Base-by-base conservation (phyloP, 1,139 yeast species). In the Suhomyces bokatorum region DNA sequence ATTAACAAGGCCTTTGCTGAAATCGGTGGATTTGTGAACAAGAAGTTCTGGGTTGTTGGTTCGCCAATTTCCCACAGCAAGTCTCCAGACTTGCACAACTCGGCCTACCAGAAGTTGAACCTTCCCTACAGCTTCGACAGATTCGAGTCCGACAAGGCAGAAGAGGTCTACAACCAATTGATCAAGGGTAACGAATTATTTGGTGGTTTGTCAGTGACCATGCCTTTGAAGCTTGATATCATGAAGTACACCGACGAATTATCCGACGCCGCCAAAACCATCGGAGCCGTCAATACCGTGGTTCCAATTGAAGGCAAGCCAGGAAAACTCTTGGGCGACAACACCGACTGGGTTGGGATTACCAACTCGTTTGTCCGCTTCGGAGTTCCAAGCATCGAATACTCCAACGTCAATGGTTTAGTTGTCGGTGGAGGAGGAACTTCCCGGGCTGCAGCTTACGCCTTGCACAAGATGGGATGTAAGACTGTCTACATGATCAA, bases 361-460 rank as follows among this genome's bases (percentile, higher is more conserved):
- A 75, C 74, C 39, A 78, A 85, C 52, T 80, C 96, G 1, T 81
- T 89, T 56, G 61, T 69, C 35, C 66, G 76, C 48, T 74, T 76
- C 47, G 93, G 93, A 10, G 83, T 83, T 29, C 80, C 87, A 30
- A 67, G 69, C 35, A 52, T 68, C 45, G 62, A 60, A 14, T 55
- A 62, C 40, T 49, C 60, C 13, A 54, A 62, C 6, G 64, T 73
- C 15, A 72, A 75, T 46, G 95, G 90, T 35, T 71, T 93, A 49
- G 85, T 93, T 42, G 73, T 93, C 54, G 99, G 99, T 40, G 97
- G 96, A 26, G 99, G 99, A 36, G 99, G 99, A 39, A 91, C 99
- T 31, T 85, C 97, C 0, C 80, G 97, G 59, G 97, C 99, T 34
- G 99, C 98, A 1, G 81, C 88, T 20, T 91, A 79, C 63, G 98